A percentile compares a stretch with the other conserved stretches of the same genome.
Evolutionary conservation across 345 rosid species (phyloP).

Genomic region (Trapa bicornis): DNA sequence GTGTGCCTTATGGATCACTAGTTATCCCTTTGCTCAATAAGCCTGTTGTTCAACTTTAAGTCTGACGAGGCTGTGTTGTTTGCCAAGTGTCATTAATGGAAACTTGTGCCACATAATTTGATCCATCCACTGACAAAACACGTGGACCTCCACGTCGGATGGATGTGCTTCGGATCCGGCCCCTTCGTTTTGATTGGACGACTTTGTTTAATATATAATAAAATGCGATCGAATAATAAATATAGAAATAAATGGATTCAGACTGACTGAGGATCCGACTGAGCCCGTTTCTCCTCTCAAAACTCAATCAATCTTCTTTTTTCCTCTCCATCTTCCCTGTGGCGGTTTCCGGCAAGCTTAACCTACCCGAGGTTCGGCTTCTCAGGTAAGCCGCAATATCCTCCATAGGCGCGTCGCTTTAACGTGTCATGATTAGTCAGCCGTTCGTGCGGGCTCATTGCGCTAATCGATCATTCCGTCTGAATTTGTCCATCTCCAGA

Average conservation of each 20-base stretch:
- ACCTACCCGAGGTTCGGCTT: not conserved
- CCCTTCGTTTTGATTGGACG: not conserved
- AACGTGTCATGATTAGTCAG: not conserved
- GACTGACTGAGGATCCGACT: no score
- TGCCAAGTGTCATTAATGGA: no score
- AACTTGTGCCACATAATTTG: no score
- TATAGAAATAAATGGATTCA: no score
- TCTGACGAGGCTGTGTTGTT: no score
- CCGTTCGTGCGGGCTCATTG: not conserved
- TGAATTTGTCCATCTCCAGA: not conserved
- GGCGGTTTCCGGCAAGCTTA: constrained; percentile 1
- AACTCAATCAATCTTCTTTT: constrained; percentile 1
- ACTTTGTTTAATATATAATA: no score
- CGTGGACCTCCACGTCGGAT: not conserved
- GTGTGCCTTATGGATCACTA: not conserved
- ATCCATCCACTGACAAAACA: no score
- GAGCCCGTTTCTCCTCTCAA: no score
- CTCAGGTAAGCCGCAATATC: not conserved
- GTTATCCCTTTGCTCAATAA: not conserved
- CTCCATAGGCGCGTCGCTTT: not conserved
- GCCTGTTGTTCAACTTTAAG: no score
- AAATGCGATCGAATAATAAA: no score
- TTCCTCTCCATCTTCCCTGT: not conserved
- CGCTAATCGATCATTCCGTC: not conserved
- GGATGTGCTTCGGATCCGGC: not conserved